These are phyloP conservation scores for Crucibulum cyathiforme DNA, from an alignment of 1,284 basidiomycete species.

Conservation along the genomic window DNA sequence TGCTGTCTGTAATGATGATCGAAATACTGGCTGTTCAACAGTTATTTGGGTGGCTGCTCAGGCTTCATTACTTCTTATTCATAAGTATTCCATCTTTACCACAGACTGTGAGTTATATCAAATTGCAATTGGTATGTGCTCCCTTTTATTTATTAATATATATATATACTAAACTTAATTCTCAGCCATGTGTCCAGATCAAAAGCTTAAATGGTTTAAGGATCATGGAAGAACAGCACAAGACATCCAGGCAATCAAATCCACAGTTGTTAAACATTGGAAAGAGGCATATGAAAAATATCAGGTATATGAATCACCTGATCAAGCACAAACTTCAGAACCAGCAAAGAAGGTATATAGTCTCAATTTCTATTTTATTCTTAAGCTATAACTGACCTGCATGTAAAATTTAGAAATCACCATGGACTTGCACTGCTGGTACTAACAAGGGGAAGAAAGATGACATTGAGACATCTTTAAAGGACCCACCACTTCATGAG, in stretches of 20 bases:
- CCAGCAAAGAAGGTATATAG: not conserved
- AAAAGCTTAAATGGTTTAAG: constrained; percentile 24
- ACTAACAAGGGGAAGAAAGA: constrained; percentile 1
- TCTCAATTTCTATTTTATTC: not conserved
- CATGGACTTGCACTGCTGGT: not conserved
- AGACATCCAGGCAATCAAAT: constrained; percentile 9
- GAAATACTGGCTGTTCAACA: not conserved
- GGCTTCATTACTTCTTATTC: constrained; percentile 15
- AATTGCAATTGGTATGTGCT: constrained; percentile 20
- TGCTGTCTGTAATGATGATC: constrained; percentile 4
- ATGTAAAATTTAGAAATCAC: not conserved
- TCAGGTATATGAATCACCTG: not conserved
- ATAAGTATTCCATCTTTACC: constrained; percentile 18
- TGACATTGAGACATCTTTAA: constrained; percentile 18
- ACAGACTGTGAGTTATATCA: constrained; percentile 19
- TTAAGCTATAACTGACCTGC: not conserved
- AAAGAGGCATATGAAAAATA: constrained; percentile 6
- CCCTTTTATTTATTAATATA: not conserved
- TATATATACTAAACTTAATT: constrained; percentile 3
- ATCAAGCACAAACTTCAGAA: not conserved
- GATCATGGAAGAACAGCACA: not conserved
- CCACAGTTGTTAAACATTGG: constrained; percentile 10
- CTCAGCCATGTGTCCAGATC: constrained; percentile 26
- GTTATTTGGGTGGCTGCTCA: constrained; percentile 19
- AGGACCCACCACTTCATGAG: constrained; percentile 11